Percentiles rank a stretch among this genome's conserved stretches.
These are phyloP conservation scores for Hippophae tibetana DNA, from an alignment of 306 rosid genomes.

Conservation along the genomic window DNA sequence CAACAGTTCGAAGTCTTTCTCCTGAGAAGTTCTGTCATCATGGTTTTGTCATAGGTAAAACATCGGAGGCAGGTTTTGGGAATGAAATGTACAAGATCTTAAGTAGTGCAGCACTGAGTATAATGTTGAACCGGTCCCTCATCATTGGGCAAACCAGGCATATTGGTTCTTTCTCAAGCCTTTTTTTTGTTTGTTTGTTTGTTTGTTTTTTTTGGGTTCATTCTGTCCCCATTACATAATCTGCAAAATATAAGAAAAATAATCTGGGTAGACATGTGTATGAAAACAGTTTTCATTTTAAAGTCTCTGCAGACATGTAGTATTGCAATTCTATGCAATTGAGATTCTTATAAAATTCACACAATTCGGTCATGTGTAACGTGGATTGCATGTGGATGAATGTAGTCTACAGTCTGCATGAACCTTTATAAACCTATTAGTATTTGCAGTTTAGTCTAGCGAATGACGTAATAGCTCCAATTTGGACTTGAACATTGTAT, in stretches of 20 bases:
- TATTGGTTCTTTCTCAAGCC: conserved; percentile 94
- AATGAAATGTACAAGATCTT: conserved; percentile 97
- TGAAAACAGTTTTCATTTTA: too few relatives aligned
- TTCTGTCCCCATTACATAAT: background rate
- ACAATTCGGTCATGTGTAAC: too few relatives aligned
- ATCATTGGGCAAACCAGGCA: conserved; percentile 99
- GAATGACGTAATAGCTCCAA: background rate
- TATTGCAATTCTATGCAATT: too few relatives aligned
- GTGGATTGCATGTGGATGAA: too few relatives aligned
- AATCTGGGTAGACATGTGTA: too few relatives aligned
- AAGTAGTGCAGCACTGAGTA: conserved; percentile 76
- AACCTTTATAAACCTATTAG: too few relatives aligned
- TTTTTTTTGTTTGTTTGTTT: conserved; percentile 36
- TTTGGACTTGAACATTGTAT: background rate
- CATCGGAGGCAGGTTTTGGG: conserved; percentile 94
- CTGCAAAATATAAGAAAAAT: background rate
- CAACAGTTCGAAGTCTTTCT: conserved; percentile 55
- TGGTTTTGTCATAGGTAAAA: conserved; percentile 85
- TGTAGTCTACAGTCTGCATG: too few relatives aligned
- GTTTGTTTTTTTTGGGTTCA: background rate
- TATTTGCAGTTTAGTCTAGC: background rate
- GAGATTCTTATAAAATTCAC: too few relatives aligned
- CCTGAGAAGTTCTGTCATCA: conserved; percentile 75
- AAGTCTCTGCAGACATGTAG: too few relatives aligned
- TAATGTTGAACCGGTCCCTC: conserved; percentile 91